A percentile compares a stretch with the other conserved stretches of the same genome.
Conservation (phyloP, 768 basidiomycete genomes). For the Cyclocybe cylindracea region DNA sequence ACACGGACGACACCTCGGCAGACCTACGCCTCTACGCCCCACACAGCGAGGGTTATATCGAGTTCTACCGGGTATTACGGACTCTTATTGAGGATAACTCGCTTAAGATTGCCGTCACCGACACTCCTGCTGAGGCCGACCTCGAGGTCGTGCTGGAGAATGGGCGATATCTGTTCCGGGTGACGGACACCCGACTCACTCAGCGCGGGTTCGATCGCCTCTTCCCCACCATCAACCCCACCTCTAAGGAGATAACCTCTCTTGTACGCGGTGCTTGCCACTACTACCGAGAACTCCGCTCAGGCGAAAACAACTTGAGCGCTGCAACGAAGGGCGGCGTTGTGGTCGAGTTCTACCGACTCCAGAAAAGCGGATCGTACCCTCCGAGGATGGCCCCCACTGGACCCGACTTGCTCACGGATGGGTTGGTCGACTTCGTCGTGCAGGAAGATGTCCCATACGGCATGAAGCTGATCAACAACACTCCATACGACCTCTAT, state of each 20-base stretch:
- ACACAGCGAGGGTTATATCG: background rate
- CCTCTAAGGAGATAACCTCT: constrained; percentile 3
- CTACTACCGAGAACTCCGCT: constrained; percentile 15
- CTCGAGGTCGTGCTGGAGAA: constrained; percentile 10
- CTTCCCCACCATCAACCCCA: constrained; percentile 3
- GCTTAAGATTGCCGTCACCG: constrained; percentile 7
- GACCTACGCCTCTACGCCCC: too few species aligned
- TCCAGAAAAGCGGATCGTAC: background rate
- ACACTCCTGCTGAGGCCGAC: constrained; percentile 7
- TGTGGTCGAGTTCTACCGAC: background rate
- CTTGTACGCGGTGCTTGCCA: constrained; percentile 8
- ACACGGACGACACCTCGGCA: too few species aligned
- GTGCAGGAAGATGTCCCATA: constrained; percentile 12
- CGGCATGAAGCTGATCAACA: constrained; percentile 14
- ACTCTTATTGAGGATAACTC: constrained; percentile 4
- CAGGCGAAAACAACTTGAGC: constrained; percentile 5
- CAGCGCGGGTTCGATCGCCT: constrained; percentile 8
- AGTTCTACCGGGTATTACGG: too few species aligned
- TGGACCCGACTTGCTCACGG: constrained; percentile 7
- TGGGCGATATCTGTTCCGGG: constrained; percentile 1
- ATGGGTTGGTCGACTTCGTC: constrained; percentile 8
- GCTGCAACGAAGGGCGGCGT: background rate
- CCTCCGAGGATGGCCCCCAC: background rate
- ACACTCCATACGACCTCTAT: constrained; percentile 11
- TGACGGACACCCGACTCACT: constrained; percentile 9